phyloP scores from a whole-genome alignment of 140 eudicot species.

The Bidens hawaiensis region DNA sequence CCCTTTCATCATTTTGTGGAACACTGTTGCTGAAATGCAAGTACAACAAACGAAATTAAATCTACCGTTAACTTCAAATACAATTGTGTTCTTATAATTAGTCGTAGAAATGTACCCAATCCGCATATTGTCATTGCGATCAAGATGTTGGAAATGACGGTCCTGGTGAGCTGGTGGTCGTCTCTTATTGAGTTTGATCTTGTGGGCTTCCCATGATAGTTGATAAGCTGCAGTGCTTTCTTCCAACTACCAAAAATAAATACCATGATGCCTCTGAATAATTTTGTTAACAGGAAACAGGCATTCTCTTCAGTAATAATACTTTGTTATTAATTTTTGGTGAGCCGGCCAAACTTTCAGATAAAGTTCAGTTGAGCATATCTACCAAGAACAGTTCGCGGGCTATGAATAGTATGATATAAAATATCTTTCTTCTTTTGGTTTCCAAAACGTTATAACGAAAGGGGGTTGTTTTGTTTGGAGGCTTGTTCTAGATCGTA shows the following conservation, averaged over 20 bases:
- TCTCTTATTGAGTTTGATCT: conserved; percentile 24
- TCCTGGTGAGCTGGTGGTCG: conserved; percentile 16
- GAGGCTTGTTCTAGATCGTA: too few species aligned
- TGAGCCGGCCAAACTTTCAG: too few species aligned
- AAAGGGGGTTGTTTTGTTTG: too few species aligned
- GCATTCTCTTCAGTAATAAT: too few species aligned
- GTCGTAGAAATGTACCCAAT: conserved; percentile 27
- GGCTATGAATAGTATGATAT: too few species aligned
- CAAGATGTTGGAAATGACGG: too few species aligned
- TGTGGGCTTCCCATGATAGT: conserved; percentile 43
- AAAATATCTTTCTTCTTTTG: too few species aligned
- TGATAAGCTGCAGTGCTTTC: conserved; percentile 35
- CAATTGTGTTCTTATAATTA: background rate
- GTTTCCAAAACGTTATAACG: too few species aligned
- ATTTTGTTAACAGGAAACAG: too few species aligned
- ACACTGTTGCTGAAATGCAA: conserved; percentile 32
- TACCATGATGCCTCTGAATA: background rate
- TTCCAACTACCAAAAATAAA: conserved; percentile 40
- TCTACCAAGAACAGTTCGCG: too few species aligned
- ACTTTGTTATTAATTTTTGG: too few species aligned
- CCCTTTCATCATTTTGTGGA: conserved; percentile 21
- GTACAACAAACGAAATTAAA: background rate
- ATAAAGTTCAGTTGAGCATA: too few species aligned
- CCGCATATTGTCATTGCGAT: conserved; percentile 40
- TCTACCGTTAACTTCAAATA: background rate